These are phyloP conservation scores for Sisymbrium irio DNA, from an alignment of 345 rosid genomes.

Conservation along the genomic window DNA sequence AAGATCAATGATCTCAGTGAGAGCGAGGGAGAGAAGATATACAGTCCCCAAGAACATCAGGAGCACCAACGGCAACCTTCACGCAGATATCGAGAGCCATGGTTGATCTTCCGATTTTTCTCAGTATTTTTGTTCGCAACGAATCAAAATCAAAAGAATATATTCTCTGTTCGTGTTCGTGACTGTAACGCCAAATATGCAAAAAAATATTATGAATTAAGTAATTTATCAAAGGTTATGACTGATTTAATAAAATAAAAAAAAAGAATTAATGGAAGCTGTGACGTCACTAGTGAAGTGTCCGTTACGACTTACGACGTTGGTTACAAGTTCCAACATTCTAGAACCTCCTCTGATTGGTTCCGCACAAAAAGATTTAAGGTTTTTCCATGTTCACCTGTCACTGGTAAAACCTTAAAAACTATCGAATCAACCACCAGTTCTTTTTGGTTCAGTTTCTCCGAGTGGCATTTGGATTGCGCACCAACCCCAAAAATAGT, in stretches of 20 bases:
- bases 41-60: slow-evolving; percentile 78
- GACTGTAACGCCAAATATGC: neutral
- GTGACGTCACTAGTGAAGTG: slow-evolving; percentile 18
- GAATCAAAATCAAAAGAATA: neutral
- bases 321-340: neutral
- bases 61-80: slow-evolving; percentile 72
- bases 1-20: neutral
- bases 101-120: neutral
- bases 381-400: neutral
- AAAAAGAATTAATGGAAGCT: neutral
- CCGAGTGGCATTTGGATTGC: too few relatives aligned
- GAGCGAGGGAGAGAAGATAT: neutral
- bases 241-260: neutral
- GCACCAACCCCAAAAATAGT: neutral
- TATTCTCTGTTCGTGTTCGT: neutral
- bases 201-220: neutral
- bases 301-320: slow-evolving; percentile 1
- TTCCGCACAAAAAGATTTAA: neutral
- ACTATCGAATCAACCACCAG: too few relatives aligned
- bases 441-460: neutral
- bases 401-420: too few relatives aligned
- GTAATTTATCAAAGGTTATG: neutral
- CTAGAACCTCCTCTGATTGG: neutral
- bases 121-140: neutral
- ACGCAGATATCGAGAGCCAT: slow-evolving; percentile 85